Percentiles rank a stretch among this genome's conserved stretches.
These are phyloP conservation scores for Rhypophila decipiens DNA, from an alignment of 495 filamentous ascomycete genomes.

Conservation along the genomic window DNA sequence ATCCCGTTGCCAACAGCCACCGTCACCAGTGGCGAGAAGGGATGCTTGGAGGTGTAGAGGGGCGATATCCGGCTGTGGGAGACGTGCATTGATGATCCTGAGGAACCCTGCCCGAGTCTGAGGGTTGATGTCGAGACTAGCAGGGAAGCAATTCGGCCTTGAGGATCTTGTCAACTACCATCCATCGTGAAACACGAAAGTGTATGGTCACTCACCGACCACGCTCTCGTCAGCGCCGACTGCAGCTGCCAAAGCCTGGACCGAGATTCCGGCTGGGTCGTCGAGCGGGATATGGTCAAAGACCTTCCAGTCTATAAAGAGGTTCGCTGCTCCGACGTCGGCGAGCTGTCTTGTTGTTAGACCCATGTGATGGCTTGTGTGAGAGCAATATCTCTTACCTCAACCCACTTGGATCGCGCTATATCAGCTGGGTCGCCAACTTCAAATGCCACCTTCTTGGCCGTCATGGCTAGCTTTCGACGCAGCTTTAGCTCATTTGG, in stretches of 20 bases:
- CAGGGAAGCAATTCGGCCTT: slow-evolving; percentile 17
- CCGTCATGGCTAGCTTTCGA: slow-evolving; percentile 10
- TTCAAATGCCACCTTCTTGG: slow-evolving; percentile 18
- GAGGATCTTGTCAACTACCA: too few species aligned
- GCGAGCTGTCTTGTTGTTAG: slow-evolving; percentile 8
- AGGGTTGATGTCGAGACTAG: slow-evolving; percentile 17
- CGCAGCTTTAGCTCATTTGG: slow-evolving; percentile 4
- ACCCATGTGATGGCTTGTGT: too few species aligned
- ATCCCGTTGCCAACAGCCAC: slow-evolving; percentile 23
- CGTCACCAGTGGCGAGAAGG: slow-evolving; percentile 9
- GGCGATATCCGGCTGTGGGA: slow-evolving; percentile 18
- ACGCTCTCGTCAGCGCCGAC: slow-evolving; percentile 21
- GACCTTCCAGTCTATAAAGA: slow-evolving; percentile 26
- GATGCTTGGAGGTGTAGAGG: slow-evolving; percentile 12
- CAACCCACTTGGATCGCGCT: slow-evolving; percentile 19
- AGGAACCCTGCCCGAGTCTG: not conserved
- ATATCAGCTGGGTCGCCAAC: slow-evolving; percentile 11
- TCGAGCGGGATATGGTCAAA: slow-evolving; percentile 25
- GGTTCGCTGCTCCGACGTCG: slow-evolving; percentile 16
- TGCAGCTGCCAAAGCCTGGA: slow-evolving; percentile 15
- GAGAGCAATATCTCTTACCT: too few species aligned
- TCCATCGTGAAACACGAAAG: not conserved
- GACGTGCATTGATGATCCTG: slow-evolving; percentile 9
- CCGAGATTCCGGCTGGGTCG: slow-evolving; percentile 15
- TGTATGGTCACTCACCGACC: slow-evolving; percentile 9